phyloP scores from a whole-genome alignment of 441 rosid genomes.

The Gossypium armourianum region DNA sequence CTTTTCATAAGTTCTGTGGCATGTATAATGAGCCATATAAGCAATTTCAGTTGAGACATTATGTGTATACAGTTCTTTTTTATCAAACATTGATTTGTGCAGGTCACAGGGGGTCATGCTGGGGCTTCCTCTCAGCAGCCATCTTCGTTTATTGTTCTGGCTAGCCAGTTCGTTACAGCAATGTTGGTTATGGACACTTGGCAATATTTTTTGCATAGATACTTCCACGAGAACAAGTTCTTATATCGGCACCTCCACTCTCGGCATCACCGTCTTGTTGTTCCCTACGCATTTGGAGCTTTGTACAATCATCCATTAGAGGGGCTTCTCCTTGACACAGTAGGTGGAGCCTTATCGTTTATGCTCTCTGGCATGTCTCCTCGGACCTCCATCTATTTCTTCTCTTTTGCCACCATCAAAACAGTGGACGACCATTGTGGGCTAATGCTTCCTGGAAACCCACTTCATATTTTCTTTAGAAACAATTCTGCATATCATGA shows the following conservation, averaged over 20 bases:
- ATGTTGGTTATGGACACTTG: constrained; percentile 83
- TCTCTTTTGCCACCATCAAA: constrained; percentile 78
- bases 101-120: constrained; percentile 58
- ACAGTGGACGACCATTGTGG: constrained; percentile 92
- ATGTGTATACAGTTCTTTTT: not conserved
- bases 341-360: constrained; percentile 84
- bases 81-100: constrained; percentile 2
- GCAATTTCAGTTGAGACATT: not conserved
- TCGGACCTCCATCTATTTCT: constrained; percentile 68
- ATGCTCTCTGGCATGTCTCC: constrained; percentile 87
- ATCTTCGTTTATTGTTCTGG: constrained; percentile 40
- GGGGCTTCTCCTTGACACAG: constrained; percentile 73
- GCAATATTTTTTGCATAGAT: constrained; percentile 80
- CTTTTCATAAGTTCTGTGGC: not conserved
- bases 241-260: constrained; percentile 77
- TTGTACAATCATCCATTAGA: constrained; percentile 72
- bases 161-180: constrained; percentile 52
- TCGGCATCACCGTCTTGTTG: constrained; percentile 74
- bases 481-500: constrained; percentile 92
- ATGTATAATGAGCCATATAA: not conserved
- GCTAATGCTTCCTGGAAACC: constrained; percentile 81
- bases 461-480: constrained; percentile 64
- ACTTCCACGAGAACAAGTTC: constrained; percentile 81
- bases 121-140: constrained; percentile 26
- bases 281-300: constrained; percentile 82